These are phyloP conservation scores for Pseudogymnoascus sp. DNA, from an alignment of 2,329 filamentous ascomycete species.

Conservation along the genomic window DNA sequence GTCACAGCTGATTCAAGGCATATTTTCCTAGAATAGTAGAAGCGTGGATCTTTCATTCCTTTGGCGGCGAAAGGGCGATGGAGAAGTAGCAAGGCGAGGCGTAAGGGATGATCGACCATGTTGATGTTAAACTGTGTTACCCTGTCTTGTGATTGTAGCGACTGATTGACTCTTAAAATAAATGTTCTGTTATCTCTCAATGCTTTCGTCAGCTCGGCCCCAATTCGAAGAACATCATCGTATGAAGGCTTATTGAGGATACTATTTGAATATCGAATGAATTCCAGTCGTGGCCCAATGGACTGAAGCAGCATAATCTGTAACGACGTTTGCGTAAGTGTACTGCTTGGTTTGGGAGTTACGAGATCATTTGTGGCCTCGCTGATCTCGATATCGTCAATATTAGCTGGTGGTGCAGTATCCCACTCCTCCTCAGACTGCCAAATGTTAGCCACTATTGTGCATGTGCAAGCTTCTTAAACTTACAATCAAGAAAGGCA, in stretches of 20 bases:
- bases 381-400: constrained; percentile 42
- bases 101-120: constrained; percentile 41
- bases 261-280: constrained; percentile 39
- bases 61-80: constrained; percentile 40
- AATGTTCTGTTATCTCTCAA: constrained; percentile 16
- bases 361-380: constrained; percentile 26
- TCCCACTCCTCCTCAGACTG: constrained; percentile 38
- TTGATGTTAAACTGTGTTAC: constrained; percentile 26
- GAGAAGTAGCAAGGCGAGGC: constrained; percentile 46
- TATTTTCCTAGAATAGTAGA: constrained; percentile 40
- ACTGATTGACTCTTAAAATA: not conserved
- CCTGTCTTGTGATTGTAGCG: constrained; percentile 1
- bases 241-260: constrained; percentile 36
- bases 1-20: constrained; percentile 36
- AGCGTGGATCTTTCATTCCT: constrained; percentile 36
- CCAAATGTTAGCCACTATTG: not conserved
- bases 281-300: constrained; percentile 34
- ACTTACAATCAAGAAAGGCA: constrained; percentile 36
- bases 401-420: constrained; percentile 39
- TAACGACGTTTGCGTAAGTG: constrained; percentile 41
- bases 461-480: not conserved
- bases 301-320: constrained; percentile 38
- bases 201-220: constrained; percentile 35
- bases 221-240: constrained; percentile 39
- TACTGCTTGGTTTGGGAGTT: constrained; percentile 19